These are phyloP conservation scores for Collybiopsis confluens DNA, from an alignment of 768 basidiomycete genomes.

Conservation along the genomic window DNA sequence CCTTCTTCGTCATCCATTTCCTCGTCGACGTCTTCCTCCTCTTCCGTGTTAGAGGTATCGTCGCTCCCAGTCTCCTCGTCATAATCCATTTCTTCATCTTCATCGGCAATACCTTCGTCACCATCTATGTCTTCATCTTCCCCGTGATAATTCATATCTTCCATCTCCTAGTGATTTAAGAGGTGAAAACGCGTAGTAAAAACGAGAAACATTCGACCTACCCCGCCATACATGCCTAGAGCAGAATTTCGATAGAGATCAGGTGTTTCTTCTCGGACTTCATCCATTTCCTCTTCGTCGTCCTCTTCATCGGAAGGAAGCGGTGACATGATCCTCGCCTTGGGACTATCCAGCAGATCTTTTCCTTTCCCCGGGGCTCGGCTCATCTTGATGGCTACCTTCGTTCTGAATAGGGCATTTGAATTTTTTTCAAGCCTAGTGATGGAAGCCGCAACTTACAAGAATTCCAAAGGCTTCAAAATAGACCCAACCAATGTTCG, in stretches of 20 bases:
- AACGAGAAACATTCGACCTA: constrained; percentile 39
- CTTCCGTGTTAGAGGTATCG: constrained; percentile 73
- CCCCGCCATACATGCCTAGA: constrained; percentile 91
- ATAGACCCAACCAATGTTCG: constrained; percentile 83
- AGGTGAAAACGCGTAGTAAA: constrained; percentile 7
- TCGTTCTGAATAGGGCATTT: constrained; percentile 54
- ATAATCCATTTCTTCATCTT: constrained; percentile 85
- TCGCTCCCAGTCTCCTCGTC: constrained; percentile 81
- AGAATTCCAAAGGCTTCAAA: constrained; percentile 80
- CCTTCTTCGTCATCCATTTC: constrained; percentile 54
- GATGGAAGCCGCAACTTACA: constrained; percentile 49
- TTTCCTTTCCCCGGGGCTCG: constrained; percentile 65
- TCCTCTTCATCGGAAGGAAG: constrained; percentile 51
- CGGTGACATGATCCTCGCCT: constrained; percentile 45
- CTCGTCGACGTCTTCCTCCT: constrained; percentile 62
- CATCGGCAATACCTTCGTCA: constrained; percentile 75
- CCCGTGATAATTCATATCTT: constrained; percentile 59
- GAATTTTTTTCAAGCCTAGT: background rate
- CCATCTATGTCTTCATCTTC: constrained; percentile 78
- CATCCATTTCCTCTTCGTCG: constrained; percentile 53
- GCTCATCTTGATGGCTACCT: constrained; percentile 98
- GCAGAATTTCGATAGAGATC: constrained; percentile 96
- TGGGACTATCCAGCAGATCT: constrained; percentile 43
- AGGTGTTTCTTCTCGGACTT: constrained; percentile 74
- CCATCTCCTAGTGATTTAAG: constrained; percentile 66